Base-by-base conservation (phyloP, 768 basidiomycete species). In the Rubroboletus pulcherrimus region DNA sequence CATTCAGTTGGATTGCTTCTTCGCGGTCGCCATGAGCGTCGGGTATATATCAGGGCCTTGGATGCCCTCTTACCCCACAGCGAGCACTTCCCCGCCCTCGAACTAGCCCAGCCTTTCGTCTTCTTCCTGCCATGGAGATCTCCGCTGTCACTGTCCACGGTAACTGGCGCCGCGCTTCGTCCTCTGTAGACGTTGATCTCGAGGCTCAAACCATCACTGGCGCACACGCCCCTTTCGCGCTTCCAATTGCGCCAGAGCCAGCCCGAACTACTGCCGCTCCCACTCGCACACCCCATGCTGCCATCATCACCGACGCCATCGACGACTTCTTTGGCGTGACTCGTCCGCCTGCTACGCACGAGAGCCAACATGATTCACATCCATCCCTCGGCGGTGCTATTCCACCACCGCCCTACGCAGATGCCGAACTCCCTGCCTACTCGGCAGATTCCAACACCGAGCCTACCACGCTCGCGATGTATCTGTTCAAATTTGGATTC, bases 401-500 rank as follows among this genome's bases (percentile, higher is more conserved):
- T 11, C 53, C 55, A 49, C 73, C 66, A 19, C 72, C 74, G 0
- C 66, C 72, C 24, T 76, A 75, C 41, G 55, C 56, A 31, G 60
- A 67, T 30, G 47, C 55, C 12, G 74, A 66, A 33, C 68, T 68
- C 7, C 76, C 73, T 17, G 66, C 73, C 11, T 77, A 78, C 53
- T 60, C 66, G 7, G 55, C 63, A 14, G 30, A 53, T 24, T 38
- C 73, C 12, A 34, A 45, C 31, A 67, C 65, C 7, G 74, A 77
- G 65, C 78, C 75, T 31, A 58, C 65, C 38, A 78, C 78, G 41
- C 74, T 81, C 53, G 78, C 78, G 1, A 73, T 67, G 66, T 75
- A 76, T 59, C 70, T 81, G 38, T 81, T 81, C 72, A 77, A 74
- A 56, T 77, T 74, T 30, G 80, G 80, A 24, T 81, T 81, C 63